A percentile compares a stretch with the other conserved stretches of the same genome.
phyloP scores from a whole-genome alignment of 805 yeast species.

The Pichia paraexigua region DNA sequence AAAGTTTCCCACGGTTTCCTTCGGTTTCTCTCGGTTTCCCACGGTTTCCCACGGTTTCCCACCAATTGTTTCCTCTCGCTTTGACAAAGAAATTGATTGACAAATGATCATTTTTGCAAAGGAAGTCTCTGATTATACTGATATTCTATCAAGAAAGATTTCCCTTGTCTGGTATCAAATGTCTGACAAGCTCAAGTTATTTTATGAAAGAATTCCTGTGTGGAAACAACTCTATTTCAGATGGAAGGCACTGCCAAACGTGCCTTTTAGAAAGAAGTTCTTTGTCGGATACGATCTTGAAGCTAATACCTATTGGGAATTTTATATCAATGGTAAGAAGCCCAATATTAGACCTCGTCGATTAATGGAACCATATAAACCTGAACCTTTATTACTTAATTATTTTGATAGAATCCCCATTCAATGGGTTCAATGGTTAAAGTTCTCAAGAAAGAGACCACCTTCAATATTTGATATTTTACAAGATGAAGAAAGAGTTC shows the following conservation, averaged over 20 bases:
- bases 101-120: not conserved
- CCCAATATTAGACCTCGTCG: slow-evolving; percentile 42
- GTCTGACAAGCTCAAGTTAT: slow-evolving; percentile 41
- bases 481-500: slow-evolving; percentile 49
- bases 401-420: slow-evolving; percentile 54
- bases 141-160: not conserved
- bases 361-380: slow-evolving; percentile 48
- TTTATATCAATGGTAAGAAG: slow-evolving; percentile 35
- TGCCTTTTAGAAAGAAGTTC: slow-evolving; percentile 65
- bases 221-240: slow-evolving; percentile 43
- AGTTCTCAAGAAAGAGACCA: slow-evolving; percentile 48
- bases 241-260: slow-evolving; percentile 52
- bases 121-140: not conserved
- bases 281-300: slow-evolving; percentile 73
- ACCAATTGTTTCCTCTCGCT: not conserved
- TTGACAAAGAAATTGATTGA: not conserved
- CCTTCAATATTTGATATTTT: slow-evolving; percentile 60
- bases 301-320: slow-evolving; percentile 85
- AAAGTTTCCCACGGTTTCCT: not conserved
- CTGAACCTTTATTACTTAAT: slow-evolving; percentile 44
- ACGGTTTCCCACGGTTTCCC: not conserved
- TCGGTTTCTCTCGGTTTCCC: not conserved
- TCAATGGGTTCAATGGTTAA: slow-evolving; percentile 78
- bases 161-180: not conserved
- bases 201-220: slow-evolving; percentile 34